These are phyloP conservation scores for Lichtheimia ornata DNA, from an alignment of 371 early-diverging fungal genomes.

Conservation along the genomic window DNA sequence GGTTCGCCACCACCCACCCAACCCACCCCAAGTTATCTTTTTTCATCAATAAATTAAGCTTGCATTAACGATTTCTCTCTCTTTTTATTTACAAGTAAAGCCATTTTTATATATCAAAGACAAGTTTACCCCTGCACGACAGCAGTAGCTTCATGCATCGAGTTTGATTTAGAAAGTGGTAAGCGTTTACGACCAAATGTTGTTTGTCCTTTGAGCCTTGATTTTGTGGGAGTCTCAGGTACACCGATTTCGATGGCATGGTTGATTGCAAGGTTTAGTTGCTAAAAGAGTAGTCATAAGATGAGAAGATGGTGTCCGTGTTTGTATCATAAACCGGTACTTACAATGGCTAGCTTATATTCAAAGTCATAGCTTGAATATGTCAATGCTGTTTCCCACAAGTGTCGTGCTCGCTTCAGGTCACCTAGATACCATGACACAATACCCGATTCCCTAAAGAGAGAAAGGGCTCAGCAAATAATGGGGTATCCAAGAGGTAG, in stretches of 20 bases:
- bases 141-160: not conserved
- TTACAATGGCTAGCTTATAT: constrained; percentile 49
- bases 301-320: not conserved
- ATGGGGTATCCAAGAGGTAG: not conserved
- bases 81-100: too few species aligned
- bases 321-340: not conserved
- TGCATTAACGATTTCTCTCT: too few species aligned
- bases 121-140: constrained; percentile 1
- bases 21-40: too few species aligned
- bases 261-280: constrained; percentile 45
- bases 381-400: constrained; percentile 55
- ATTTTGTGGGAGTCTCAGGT: constrained; percentile 12
- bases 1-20: too few species aligned
- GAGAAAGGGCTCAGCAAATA: not conserved
- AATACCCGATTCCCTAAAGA: constrained; percentile 57
- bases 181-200: constrained; percentile 9
- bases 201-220: not conserved
- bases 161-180: not conserved
- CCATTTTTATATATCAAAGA: too few species aligned
- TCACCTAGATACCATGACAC: constrained; percentile 52
- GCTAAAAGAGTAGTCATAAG: constrained; percentile 23
- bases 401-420: constrained; percentile 42
- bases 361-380: constrained; percentile 60
- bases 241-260: constrained; percentile 50
- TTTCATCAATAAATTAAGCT: too few species aligned